These are phyloP conservation scores for Ustilaginoidea virens DNA, from an alignment of 2,329 filamentous ascomycete genomes.

Conservation along the genomic window DNA sequence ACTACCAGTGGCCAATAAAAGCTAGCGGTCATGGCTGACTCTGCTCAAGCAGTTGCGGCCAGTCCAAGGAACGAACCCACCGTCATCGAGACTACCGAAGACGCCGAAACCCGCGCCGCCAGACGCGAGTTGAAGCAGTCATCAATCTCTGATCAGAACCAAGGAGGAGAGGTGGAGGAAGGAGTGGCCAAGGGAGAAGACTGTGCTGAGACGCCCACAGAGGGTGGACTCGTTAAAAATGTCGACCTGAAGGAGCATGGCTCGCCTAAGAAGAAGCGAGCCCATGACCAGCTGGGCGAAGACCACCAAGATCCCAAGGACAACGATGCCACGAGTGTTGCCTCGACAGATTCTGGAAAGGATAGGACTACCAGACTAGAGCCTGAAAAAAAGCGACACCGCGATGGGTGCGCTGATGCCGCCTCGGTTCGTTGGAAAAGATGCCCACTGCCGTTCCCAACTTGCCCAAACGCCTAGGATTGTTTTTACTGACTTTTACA, in stretches of 20 bases:
- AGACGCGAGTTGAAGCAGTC: conserved; percentile 51
- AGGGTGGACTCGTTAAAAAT: conserved; percentile 17
- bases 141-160: conserved; percentile 41
- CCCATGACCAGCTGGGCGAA: conserved; percentile 41
- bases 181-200: conserved; percentile 8
- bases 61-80: conserved; percentile 22
- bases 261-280: conserved; percentile 53
- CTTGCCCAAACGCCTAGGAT: too few relatives aligned
- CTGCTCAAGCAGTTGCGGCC: conserved; percentile 22
- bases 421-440: conserved; percentile 18
- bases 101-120: conserved; percentile 47
- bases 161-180: too few relatives aligned
- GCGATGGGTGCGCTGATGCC: conserved; percentile 31
- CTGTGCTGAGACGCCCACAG: conserved; percentile 17
- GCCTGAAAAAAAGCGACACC: conserved; percentile 49
- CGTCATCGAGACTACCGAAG: conserved; percentile 30
- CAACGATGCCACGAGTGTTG: conserved; percentile 26
- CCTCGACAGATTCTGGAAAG: conserved; percentile 29
- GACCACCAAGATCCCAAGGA: conserved; percentile 24
- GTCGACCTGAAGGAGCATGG: conserved; percentile 31
- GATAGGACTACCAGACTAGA: conserved; percentile 31
- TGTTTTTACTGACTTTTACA: not conserved
- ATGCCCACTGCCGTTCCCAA: too few relatives aligned
- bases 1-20: not conserved
- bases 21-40: conserved; percentile 26